A percentile compares a stretch with the other conserved stretches of the same genome.
phyloP scores from a whole-genome alignment of 257 asterid species.

The Primulina eburnea region DNA sequence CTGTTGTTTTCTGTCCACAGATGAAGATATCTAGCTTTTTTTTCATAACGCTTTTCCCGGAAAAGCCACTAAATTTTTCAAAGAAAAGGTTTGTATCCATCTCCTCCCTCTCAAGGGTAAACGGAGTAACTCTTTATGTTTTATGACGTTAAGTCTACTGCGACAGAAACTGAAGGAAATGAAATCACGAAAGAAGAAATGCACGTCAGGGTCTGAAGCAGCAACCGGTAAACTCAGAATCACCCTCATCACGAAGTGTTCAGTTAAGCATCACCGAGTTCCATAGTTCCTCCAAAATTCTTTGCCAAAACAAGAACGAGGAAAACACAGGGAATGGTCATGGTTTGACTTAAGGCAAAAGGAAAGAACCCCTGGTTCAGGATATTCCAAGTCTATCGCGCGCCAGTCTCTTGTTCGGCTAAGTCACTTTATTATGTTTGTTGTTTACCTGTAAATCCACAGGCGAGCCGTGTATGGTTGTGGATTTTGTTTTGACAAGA shows the following conservation, averaged over 20 bases:
- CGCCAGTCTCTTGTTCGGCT: slow-evolving; percentile 69
- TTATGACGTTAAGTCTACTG: slow-evolving; percentile 25
- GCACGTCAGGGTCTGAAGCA: slow-evolving; percentile 28
- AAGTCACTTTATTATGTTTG: slow-evolving; percentile 14
- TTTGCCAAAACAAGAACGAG: slow-evolving; percentile 34
- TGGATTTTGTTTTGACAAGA: slow-evolving; percentile 2
- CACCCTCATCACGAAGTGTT: slow-evolving; percentile 42
- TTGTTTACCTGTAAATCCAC: slow-evolving; percentile 19
- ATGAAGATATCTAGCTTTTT: slow-evolving; percentile 85
- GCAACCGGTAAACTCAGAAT: slow-evolving; percentile 42
- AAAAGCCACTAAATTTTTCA: slow-evolving; percentile 47
- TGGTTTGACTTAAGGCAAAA: slow-evolving; percentile 46
- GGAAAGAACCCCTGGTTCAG: slow-evolving; percentile 38
- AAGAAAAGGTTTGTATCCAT: slow-evolving; percentile 56
- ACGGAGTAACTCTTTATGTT: background rate
- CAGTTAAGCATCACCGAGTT: slow-evolving; percentile 75
- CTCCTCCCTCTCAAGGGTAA: background rate
- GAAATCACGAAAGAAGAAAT: slow-evolving; percentile 36
- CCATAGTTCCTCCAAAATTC: slow-evolving; percentile 57
- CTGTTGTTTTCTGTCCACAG: slow-evolving; percentile 60
- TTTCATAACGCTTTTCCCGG: slow-evolving; percentile 72
- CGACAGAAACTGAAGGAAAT: slow-evolving; percentile 63
- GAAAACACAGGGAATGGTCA: slow-evolving; percentile 31
- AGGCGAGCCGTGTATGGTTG: background rate
- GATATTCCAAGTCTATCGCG: slow-evolving; percentile 67